phyloP scores from a whole-genome alignment of 768 basidiomycete genomes.

The Pleurotus djamor region DNA sequence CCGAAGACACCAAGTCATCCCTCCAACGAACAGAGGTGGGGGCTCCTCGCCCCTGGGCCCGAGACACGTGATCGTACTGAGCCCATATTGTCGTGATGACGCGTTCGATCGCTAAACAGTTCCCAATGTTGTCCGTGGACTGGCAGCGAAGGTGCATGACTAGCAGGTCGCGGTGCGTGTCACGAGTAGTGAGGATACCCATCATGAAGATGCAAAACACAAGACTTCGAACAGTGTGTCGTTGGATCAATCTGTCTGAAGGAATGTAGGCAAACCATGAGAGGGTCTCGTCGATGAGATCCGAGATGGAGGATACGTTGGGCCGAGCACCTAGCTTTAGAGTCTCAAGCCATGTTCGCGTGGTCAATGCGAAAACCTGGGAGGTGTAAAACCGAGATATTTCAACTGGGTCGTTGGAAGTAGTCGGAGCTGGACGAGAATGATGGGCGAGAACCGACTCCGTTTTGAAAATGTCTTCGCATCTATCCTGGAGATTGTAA shows the following conservation, averaged over 20 bases:
- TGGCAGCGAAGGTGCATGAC: slow-evolving; percentile 46
- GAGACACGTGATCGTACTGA: slow-evolving; percentile 24
- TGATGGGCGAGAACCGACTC: not conserved
- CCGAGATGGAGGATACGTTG: slow-evolving; percentile 57
- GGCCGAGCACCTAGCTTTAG: slow-evolving; percentile 76
- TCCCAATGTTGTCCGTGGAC: slow-evolving; percentile 56
- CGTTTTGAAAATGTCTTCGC: not conserved
- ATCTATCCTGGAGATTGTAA: not conserved
- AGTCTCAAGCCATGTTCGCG: slow-evolving; percentile 63
- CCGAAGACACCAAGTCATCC: not conserved
- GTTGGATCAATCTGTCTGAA: slow-evolving; percentile 25
- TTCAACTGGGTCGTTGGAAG: not conserved
- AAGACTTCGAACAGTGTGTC: slow-evolving; percentile 69
- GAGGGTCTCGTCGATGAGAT: slow-evolving; percentile 53
- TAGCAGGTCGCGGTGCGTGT: slow-evolving; percentile 38
- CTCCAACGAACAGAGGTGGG: not conserved
- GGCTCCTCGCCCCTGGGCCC: slow-evolving; percentile 11
- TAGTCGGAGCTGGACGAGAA: not conserved
- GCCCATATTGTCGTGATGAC: slow-evolving; percentile 63
- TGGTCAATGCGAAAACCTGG: not conserved
- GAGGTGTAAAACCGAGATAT: not conserved
- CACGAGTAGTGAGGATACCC: slow-evolving; percentile 62
- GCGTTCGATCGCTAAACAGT: slow-evolving; percentile 48
- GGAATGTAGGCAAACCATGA: slow-evolving; percentile 37
- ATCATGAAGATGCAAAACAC: slow-evolving; percentile 77